Conservation (phyloP, 495 filamentous ascomycete genomes). For the Lasiosphaeris hirsuta region DNA sequence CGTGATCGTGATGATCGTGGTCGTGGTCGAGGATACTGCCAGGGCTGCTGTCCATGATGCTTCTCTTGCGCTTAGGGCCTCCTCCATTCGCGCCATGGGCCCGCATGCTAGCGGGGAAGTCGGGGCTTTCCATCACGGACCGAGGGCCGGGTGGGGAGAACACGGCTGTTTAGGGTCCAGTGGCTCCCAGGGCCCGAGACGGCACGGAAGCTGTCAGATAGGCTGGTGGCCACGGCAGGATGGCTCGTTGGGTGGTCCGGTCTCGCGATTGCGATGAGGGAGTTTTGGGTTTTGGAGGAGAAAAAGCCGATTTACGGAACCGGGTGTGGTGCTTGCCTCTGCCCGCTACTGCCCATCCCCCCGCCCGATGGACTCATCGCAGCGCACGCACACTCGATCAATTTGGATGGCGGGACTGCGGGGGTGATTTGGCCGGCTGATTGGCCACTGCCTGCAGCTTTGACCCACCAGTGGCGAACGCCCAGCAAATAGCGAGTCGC, state of each 20-base stretch:
- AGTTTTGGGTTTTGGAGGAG: constrained; percentile 28
- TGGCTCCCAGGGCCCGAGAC: constrained; percentile 24
- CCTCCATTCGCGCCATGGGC: constrained; percentile 35
- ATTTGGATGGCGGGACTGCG: constrained; percentile 10
- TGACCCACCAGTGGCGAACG: neutral
- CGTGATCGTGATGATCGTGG: constrained; percentile 58
- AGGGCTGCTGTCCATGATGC: constrained; percentile 59
- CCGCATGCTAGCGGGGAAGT: constrained; percentile 38
- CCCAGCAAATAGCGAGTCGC: too few relatives aligned
- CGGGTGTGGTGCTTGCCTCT: neutral
- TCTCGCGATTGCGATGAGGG: constrained; percentile 32
- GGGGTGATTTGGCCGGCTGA: neutral
- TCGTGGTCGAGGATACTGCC: constrained; percentile 64
- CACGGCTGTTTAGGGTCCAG: constrained; percentile 11
- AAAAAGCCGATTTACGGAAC: constrained; percentile 33
- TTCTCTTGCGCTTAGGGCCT: constrained; percentile 47
- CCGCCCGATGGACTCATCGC: constrained; percentile 5
- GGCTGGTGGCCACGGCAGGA: constrained; percentile 26
- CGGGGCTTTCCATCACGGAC: constrained; percentile 31
- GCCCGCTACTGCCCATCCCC: neutral
- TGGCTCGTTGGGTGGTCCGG: constrained; percentile 31
- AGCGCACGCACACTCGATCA: neutral
- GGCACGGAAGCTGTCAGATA: constrained; percentile 27
- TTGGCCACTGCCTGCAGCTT: neutral
- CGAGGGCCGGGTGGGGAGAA: constrained; percentile 7